Evolutionary conservation across 2,329 filamentous ascomycete species (phyloP).

Genomic region (Ceratocystis destructans): DNA sequence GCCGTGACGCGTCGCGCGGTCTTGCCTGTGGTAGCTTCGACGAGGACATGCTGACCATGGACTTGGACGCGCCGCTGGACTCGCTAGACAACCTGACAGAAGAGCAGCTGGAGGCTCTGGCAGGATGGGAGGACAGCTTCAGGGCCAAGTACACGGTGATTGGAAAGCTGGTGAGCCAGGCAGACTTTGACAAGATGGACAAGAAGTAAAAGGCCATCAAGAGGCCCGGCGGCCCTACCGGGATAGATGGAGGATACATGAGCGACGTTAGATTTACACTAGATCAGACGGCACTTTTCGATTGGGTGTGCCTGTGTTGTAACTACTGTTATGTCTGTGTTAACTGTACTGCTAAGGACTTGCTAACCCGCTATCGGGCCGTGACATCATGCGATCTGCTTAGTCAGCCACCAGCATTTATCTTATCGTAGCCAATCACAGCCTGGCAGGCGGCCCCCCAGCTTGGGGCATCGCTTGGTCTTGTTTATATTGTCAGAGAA

Average conservation of each 20-base stretch:
- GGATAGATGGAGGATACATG: not conserved
- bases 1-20: constrained; percentile 76
- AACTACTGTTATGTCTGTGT: not conserved
- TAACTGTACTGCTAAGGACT: not conserved
- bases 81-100: constrained; percentile 54
- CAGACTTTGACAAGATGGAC: constrained; percentile 26
- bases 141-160: constrained; percentile 91
- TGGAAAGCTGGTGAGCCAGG: constrained; percentile 57
- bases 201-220: constrained; percentile 18
- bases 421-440: not conserved
- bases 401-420: not conserved
- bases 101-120: constrained; percentile 70
- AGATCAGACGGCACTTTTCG: not conserved
- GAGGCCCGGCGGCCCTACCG: not conserved
- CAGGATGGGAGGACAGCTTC: constrained; percentile 90
- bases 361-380: not conserved
- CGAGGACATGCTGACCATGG: constrained; percentile 84
- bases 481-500: not conserved
- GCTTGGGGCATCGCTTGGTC: not conserved
- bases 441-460: not conserved
- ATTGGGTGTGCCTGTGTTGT: not conserved
- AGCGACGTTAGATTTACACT: not conserved
- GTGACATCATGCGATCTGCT: constrained; percentile 8
- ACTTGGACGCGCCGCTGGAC: constrained; percentile 73
- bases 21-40: constrained; percentile 88